These are phyloP conservation scores for Cystobasidium ongulense DNA, from an alignment of 768 basidiomycete genomes.

Conservation along the genomic window DNA sequence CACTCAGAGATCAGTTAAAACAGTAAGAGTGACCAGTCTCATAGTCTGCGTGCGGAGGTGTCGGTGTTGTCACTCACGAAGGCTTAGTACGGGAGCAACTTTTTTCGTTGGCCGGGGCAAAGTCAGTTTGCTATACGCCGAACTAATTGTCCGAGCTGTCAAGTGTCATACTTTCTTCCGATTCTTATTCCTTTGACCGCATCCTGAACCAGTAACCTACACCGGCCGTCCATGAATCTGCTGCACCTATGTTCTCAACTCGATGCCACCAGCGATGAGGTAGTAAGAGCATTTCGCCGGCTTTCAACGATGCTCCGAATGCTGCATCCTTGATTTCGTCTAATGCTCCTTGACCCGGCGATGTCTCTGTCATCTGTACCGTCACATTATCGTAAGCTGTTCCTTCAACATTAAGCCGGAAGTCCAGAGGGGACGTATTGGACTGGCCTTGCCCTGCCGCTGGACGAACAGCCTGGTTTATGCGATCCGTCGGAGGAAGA, in stretches of 20 bases:
- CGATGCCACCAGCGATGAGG: conserved; percentile 28
- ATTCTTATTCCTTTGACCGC: too few relatives aligned
- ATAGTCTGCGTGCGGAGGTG: too few relatives aligned
- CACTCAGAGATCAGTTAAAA: too few relatives aligned
- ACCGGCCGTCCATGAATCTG: background rate
- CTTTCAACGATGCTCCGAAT: background rate
- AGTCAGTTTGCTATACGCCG: too few relatives aligned
- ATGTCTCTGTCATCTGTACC: background rate
- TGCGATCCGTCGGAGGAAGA: background rate
- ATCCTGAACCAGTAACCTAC: background rate
- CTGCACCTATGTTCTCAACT: conserved; percentile 6
- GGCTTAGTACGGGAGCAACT: too few relatives aligned
- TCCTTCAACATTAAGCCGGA: background rate
- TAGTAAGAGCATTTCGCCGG: conserved; percentile 22
- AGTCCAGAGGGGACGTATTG: conserved; percentile 22
- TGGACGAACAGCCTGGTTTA: background rate
- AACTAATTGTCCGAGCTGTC: background rate
- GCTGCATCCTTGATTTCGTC: background rate
- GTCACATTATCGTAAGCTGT: background rate
- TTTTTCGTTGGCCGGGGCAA: too few relatives aligned
- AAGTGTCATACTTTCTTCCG: background rate
- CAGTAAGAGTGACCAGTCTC: too few relatives aligned
- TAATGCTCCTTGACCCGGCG: background rate
- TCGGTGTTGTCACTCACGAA: too few relatives aligned
- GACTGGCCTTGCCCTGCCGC: background rate